Conservation (phyloP, 345 rosid genomes). For the Eucalyptus cloeziana region DNA sequence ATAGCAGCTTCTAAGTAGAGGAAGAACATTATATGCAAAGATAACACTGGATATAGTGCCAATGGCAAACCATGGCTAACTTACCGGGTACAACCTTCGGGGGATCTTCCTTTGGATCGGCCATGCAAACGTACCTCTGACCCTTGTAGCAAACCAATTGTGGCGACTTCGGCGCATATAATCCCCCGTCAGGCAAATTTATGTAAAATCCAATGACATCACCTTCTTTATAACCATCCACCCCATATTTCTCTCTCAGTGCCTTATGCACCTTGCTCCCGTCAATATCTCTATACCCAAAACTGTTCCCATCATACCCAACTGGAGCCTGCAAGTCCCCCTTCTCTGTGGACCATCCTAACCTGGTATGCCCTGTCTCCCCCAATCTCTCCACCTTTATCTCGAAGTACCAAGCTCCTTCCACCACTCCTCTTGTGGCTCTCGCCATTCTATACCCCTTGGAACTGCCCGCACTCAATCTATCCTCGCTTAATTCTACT, state of each 20-base stretch:
- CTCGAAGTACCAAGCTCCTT: constrained; percentile 98
- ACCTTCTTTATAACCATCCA: constrained; percentile 84
- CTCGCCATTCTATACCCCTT: constrained; percentile 98
- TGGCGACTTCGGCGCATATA: constrained; percentile 64
- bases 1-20: background rate
- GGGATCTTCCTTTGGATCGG: constrained; percentile 78
- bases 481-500: constrained; percentile 81
- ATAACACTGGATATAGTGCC: background rate
- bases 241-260: constrained; percentile 75
- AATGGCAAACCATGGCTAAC: background rate
- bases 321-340: constrained; percentile 98
- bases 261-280: constrained; percentile 98
- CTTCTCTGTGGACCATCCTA: constrained; percentile 94
- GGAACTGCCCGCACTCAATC: constrained; percentile 73
- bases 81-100: constrained; percentile 79
- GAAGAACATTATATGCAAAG: background rate
- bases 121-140: constrained; percentile 68
- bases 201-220: constrained; percentile 91
- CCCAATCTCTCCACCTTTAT: constrained; percentile 67
- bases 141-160: constrained; percentile 82
- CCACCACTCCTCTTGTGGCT: constrained; percentile 84
- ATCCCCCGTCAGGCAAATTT: constrained; percentile 74
- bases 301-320: constrained; percentile 87
- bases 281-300: constrained; percentile 89
- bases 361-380: constrained; percentile 86